A percentile compares a stretch with the other conserved stretches of the same genome.
These are phyloP conservation scores for Aspergillus indologenus DNA, from an alignment of 495 filamentous ascomycete species.

Conservation along the genomic window DNA sequence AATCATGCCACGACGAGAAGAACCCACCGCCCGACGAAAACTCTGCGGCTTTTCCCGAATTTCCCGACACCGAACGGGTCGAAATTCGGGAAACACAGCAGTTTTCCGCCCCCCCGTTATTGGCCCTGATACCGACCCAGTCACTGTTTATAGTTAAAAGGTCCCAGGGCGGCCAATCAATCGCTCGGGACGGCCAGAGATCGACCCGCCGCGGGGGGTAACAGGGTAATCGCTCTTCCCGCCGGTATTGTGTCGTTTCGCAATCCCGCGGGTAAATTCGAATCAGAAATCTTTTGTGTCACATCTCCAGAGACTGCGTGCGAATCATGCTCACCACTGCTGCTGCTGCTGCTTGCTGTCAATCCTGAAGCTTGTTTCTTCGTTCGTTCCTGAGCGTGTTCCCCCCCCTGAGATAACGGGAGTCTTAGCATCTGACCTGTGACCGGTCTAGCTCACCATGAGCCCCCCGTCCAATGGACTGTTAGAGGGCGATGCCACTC, in stretches of 20 bases:
- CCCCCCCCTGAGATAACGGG: not conserved
- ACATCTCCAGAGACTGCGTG: not conserved
- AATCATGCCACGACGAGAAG: not conserved
- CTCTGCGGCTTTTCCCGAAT: not conserved
- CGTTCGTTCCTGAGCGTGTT: not conserved
- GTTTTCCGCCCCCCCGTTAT: not conserved
- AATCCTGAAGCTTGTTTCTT: too few relatives aligned
- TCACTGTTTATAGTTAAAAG: not conserved
- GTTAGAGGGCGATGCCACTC: not conserved
- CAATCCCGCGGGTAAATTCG: not conserved
- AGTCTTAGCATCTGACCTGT: not conserved
- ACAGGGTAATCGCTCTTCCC: not conserved
- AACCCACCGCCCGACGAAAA: not conserved
- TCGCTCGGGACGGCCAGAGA: too few relatives aligned
- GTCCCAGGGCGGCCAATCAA: not conserved
- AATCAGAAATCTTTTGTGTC: not conserved
- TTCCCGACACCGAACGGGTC: not conserved
- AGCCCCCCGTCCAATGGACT: not conserved
- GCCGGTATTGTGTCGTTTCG: not conserved
- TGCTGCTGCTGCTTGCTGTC: not conserved
- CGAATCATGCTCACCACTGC: conserved; percentile 1
- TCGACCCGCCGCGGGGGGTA: not conserved
- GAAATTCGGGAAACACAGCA: not conserved
- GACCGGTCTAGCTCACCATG: conserved; percentile 1
- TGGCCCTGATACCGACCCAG: not conserved